These are phyloP conservation scores for Ophiostoma sp. DNA, from an alignment of 2,329 filamentous ascomycete genomes.

Conservation along the genomic window DNA sequence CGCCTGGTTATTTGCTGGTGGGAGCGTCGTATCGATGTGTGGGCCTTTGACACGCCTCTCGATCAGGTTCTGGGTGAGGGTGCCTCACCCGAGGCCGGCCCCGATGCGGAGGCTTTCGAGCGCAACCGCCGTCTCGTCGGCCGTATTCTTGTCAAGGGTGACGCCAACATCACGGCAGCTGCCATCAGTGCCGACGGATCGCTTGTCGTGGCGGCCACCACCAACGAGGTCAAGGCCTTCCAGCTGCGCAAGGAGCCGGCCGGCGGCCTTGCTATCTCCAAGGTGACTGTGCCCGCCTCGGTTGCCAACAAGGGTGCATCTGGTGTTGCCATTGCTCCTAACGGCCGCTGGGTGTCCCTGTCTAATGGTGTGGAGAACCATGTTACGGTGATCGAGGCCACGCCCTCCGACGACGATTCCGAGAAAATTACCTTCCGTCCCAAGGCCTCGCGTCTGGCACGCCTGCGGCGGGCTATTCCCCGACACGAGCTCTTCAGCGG, in stretches of 20 bases:
- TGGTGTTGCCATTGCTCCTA: slow-evolving; percentile 66
- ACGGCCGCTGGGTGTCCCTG: slow-evolving; percentile 68
- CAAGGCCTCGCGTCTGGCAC: slow-evolving; percentile 52
- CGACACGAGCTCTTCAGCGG: slow-evolving; percentile 62
- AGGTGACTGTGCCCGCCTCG: slow-evolving; percentile 62
- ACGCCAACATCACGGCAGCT: slow-evolving; percentile 75
- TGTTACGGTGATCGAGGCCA: slow-evolving; percentile 50
- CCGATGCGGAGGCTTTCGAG: slow-evolving; percentile 38
- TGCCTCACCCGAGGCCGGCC: slow-evolving; percentile 36
- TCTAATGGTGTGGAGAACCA: slow-evolving; percentile 29
- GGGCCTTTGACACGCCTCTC: slow-evolving; percentile 58
- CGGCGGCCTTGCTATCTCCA: slow-evolving; percentile 64
- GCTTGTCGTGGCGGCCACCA: slow-evolving; percentile 74
- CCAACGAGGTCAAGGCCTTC: slow-evolving; percentile 75
- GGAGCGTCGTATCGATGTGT: slow-evolving; percentile 83
- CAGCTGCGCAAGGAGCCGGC: slow-evolving; percentile 57
- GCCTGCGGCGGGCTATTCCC: slow-evolving; percentile 47
- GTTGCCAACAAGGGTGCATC: slow-evolving; percentile 66
- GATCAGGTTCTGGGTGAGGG: slow-evolving; percentile 49
- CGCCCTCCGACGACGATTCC: slow-evolving; percentile 35
- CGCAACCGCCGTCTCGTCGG: slow-evolving; percentile 66
- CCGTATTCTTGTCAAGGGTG: slow-evolving; percentile 68
- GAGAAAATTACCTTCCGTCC: slow-evolving; percentile 36
- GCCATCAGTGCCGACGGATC: slow-evolving; percentile 70
- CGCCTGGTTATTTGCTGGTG: slow-evolving; percentile 88